phyloP scores from a whole-genome alignment of 1,284 basidiomycete species.

The Melanopsichium pennsylvanicum region DNA sequence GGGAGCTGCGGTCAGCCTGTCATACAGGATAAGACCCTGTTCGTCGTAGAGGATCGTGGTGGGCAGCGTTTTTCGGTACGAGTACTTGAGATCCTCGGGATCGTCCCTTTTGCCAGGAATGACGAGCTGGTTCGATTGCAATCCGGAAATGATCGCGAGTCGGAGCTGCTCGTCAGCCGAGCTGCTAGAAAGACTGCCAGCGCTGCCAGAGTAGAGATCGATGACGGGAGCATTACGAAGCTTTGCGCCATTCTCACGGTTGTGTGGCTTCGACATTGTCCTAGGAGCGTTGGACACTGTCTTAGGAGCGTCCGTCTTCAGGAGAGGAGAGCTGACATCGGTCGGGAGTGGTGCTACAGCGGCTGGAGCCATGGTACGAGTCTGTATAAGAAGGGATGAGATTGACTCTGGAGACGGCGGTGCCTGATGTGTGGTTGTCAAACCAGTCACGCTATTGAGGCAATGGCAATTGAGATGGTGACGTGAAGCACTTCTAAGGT shows the following conservation, averaged over 20 bases:
- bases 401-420: too few species aligned
- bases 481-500: not conserved
- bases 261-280: conserved; percentile 6
- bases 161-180: conserved; percentile 43
- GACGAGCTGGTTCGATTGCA: conserved; percentile 40
- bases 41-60: conserved; percentile 89
- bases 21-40: conserved; percentile 80
- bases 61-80: conserved; percentile 71
- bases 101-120: conserved; percentile 47
- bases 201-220: conserved; percentile 54
- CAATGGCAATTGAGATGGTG: not conserved
- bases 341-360: conserved; percentile 8
- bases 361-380: conserved; percentile 26
- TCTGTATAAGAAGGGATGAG: too few species aligned
- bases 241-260: not conserved
- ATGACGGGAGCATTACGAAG: conserved; percentile 32
- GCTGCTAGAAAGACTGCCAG: conserved; percentile 30
- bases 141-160: conserved; percentile 45
- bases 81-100: conserved; percentile 38
- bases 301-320: conserved; percentile 4
- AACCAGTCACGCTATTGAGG: not conserved
- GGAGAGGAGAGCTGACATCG: not conserved
- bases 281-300: conserved; percentile 8
- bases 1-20: conserved; percentile 67
- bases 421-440: too few species aligned